phyloP scores from a whole-genome alignment of 1,284 basidiomycete genomes.

The Cutaneotrichosporon sp. region DNA sequence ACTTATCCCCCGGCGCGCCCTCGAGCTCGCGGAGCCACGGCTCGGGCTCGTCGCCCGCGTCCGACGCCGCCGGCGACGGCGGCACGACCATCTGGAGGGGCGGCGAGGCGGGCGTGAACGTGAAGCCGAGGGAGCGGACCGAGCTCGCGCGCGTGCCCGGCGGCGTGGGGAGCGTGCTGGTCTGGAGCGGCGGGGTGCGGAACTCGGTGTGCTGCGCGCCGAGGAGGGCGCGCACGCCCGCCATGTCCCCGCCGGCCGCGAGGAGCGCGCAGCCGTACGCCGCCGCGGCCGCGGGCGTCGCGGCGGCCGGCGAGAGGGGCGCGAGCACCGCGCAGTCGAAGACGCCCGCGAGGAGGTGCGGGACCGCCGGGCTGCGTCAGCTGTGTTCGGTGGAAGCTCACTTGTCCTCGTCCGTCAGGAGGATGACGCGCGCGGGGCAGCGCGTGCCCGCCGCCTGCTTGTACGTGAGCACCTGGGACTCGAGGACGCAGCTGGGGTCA shows the following conservation, averaged over 20 bases:
- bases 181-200: neutral
- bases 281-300: neutral
- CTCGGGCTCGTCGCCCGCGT: neutral
- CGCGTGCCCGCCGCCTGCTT: conserved; percentile 2
- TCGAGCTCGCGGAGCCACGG: neutral
- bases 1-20: conserved; percentile 8
- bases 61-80: neutral
- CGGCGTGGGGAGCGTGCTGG: neutral
- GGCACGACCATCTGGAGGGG: neutral
- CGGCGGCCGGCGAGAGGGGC: neutral
- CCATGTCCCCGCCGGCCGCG: conserved; percentile 1
- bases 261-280: conserved; percentile 4
- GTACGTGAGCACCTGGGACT: conserved; percentile 10
- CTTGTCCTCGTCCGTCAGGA: conserved; percentile 12
- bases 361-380: conserved; percentile 9
- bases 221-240: neutral
- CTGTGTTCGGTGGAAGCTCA: neutral
- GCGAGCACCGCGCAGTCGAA: conserved; percentile 12
- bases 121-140: neutral
- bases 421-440: conserved; percentile 9
- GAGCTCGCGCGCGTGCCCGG: neutral
- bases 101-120: neutral
- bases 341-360: conserved; percentile 14
- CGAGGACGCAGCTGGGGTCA: conserved; percentile 17
- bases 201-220: neutral